phyloP scores from a whole-genome alignment of 192 early-diverging fungal species.

The Pecoramyces ruminantium region DNA sequence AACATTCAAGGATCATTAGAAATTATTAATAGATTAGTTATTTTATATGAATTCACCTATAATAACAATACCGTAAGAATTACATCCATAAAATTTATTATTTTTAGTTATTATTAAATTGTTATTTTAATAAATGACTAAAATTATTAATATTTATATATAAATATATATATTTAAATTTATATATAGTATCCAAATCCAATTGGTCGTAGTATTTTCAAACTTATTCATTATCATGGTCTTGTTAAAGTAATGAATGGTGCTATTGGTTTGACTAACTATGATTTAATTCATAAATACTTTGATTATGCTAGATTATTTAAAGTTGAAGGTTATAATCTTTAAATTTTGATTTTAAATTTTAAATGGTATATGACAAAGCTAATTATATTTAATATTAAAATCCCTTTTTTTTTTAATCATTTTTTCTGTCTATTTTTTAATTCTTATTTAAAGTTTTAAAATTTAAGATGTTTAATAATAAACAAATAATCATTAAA shows the following conservation, averaged over 20 bases:
- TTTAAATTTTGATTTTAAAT: no score
- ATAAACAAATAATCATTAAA: no score
- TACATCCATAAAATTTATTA: neutral
- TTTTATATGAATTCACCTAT: conserved; percentile 79
- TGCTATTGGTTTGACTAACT: neutral
- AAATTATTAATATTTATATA: no score
- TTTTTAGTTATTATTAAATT: no score
- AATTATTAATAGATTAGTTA: conserved; percentile 64
- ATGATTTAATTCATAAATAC: conserved; percentile 11
- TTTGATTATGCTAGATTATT: conserved; percentile 39
- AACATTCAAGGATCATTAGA: conserved; percentile 64
- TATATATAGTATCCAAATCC: conserved; percentile 84
- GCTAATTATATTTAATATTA: no score
- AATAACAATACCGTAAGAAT: conserved; percentile 63
- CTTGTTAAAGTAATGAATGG: conserved; percentile 84
- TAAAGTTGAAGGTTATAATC: conserved; percentile 5
- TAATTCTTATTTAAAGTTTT: no score
- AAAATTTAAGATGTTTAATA: no score
- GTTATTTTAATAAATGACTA: no score
- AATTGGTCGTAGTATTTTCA: conserved; percentile 67
- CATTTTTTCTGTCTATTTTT: no score
- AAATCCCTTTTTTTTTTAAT: no score
- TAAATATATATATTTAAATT: no score
- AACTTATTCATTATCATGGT: conserved; percentile 70
- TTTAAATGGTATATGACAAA: no score